These are phyloP conservation scores for Pascua guehoae DNA, from an alignment of 1,284 basidiomycete species.

Conservation along the genomic window DNA sequence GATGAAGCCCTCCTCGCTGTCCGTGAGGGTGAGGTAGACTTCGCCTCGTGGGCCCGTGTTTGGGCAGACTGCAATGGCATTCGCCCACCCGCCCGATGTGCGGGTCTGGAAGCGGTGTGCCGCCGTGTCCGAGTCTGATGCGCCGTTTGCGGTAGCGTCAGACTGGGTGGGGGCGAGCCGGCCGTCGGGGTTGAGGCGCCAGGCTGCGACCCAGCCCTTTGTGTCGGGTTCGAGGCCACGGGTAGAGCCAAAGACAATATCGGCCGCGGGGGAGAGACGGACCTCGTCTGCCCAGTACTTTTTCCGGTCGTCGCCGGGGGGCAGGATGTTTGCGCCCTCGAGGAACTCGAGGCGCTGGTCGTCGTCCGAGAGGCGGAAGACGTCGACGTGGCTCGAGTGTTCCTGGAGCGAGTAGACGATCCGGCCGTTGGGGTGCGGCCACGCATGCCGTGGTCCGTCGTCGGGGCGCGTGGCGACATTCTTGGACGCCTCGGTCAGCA, in stretches of 20 bases:
- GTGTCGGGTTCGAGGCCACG: constrained; percentile 38
- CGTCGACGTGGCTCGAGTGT: constrained; percentile 23
- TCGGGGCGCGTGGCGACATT: constrained; percentile 41
- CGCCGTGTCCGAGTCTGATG: constrained; percentile 3
- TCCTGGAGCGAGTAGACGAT: constrained; percentile 45
- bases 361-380: constrained; percentile 13
- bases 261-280: constrained; percentile 35
- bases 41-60: constrained; percentile 16
- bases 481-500: constrained; percentile 38
- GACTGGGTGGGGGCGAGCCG: neutral
- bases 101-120: constrained; percentile 37
- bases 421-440: constrained; percentile 46
- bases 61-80: constrained; percentile 47
- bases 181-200: constrained; percentile 31
- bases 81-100: constrained; percentile 50
- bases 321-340: constrained; percentile 21
- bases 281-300: constrained; percentile 47
- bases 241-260: constrained; percentile 46
- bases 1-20: constrained; percentile 45
- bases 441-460: constrained; percentile 49
- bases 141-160: neutral
- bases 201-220: constrained; percentile 45
- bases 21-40: constrained; percentile 43
- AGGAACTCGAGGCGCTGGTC: constrained; percentile 17
- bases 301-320: constrained; percentile 5